Evolutionary conservation across 2,329 filamentous ascomycete genomes (phyloP).

Genomic region (Cercospora beticola): DNA sequence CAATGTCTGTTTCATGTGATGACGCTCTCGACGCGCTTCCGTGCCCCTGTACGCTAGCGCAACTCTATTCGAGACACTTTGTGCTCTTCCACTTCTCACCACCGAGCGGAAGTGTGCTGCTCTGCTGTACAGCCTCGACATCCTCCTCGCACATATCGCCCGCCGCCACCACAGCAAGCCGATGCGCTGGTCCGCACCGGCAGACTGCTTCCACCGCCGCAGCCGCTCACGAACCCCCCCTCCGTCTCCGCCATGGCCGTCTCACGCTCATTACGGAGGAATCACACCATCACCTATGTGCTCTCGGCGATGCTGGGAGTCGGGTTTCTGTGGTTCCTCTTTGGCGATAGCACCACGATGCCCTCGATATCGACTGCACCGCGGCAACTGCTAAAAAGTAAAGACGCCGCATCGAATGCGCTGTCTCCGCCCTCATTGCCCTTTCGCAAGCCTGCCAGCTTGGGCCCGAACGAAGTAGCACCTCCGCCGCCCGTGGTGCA

Average conservation of each 20-base stretch:
- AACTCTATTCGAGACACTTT: neutral
- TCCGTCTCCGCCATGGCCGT: constrained; percentile 51
- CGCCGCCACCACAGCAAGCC: neutral
- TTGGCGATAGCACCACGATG: constrained; percentile 60
- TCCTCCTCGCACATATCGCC: neutral
- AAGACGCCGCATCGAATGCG: constrained; percentile 63
- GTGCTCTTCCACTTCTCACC: constrained; percentile 23
- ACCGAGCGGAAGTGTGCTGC: neutral
- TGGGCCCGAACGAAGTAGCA: constrained; percentile 54
- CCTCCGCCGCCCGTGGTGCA: constrained; percentile 81
- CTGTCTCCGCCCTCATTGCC: constrained; percentile 73
- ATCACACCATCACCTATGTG: constrained; percentile 72
- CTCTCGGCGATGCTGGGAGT: constrained; percentile 71
- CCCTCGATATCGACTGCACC: constrained; percentile 51
- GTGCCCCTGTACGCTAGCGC: neutral
- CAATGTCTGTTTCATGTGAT: neutral
- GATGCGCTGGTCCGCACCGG: constrained; percentile 6
- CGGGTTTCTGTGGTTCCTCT: constrained; percentile 52
- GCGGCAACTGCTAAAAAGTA: constrained; percentile 52
- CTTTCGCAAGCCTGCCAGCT: constrained; percentile 65
- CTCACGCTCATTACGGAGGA: constrained; percentile 70
- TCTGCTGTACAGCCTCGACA: neutral
- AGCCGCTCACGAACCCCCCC: constrained; percentile 10
- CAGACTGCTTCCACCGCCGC: neutral
- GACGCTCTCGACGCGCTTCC: neutral